phyloP scores from a whole-genome alignment of 2,329 filamentous ascomycete species.

The Cordyceps farinosa region DNA sequence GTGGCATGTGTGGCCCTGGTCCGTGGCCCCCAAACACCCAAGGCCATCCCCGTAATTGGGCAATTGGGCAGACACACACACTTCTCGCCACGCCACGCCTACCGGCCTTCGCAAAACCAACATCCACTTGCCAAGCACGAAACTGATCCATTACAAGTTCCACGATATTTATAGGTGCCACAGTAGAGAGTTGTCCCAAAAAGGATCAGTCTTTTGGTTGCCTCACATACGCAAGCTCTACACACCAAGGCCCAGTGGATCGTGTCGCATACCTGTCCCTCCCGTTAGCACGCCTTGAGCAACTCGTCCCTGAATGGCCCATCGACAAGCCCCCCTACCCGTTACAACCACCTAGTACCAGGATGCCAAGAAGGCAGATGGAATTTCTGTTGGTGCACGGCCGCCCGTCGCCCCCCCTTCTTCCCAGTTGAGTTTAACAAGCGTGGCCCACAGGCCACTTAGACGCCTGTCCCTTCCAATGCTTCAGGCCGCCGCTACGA shows the following conservation, averaged over 20 bases:
- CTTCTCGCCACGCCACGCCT: background rate
- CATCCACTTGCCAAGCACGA: conserved; percentile 14
- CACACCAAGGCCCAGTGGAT: background rate
- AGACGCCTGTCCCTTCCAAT: background rate
- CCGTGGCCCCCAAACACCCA: conserved; percentile 2
- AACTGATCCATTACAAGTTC: conserved; percentile 9
- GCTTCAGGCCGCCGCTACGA: conserved; percentile 1
- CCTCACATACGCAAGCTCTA: background rate
- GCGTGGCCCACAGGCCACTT: background rate
- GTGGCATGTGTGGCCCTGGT: background rate
- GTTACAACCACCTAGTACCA: background rate
- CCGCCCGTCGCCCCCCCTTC: background rate
- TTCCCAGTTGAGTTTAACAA: background rate
- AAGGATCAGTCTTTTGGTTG: background rate
- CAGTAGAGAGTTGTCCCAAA: background rate
- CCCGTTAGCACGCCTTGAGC: background rate
- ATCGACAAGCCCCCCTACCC: background rate
- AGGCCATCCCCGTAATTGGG: background rate
- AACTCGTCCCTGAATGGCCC: background rate
- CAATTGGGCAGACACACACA: background rate
- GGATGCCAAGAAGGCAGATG: background rate
- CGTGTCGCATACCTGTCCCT: background rate
- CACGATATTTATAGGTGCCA: conserved; percentile 11
- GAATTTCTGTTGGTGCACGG: conserved; percentile 1
- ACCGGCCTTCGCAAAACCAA: conserved; percentile 12